Base-by-base conservation (phyloP, 129 eudicot species). In the Lonicera japonica region DNA sequence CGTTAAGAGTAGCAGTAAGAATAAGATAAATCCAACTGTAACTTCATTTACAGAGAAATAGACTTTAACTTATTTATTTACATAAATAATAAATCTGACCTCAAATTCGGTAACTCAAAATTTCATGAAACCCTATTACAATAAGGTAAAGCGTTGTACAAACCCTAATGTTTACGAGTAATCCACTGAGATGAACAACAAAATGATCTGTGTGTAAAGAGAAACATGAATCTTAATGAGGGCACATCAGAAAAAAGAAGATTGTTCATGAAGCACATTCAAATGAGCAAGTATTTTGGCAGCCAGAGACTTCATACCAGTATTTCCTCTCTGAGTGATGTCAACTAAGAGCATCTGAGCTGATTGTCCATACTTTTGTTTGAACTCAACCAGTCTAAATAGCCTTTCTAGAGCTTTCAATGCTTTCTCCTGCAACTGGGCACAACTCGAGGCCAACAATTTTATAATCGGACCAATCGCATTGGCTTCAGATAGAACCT, bases 271-370 rank as follows among this genome's bases (percentile, higher is more conserved):
- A 60, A 86, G 83, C 61, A 81, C 83, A 62, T 82, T 73, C 34
- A 85, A 39, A 68, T 78, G 88, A 64, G 81, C 94, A 55, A 85
- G 82, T 18, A 85, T 65, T 77, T 55, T 75, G 13, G 94, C 94
- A 8, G 88, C 88, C 69, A 73, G 67, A 45, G 94, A 73, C 60
- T 73, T 85, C 14, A 75, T 66, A 34, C 58, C 57, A 66, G 22
- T 75, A 58, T 67, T 79, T 64, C 88, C 88, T 54, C 83, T 64
- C 51, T 81, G 94, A 47, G 85, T 85, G 80, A 85, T 68, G 39
- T 85, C 94, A 62, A 85, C 88, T 72, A 81, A 81, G 8, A 79
- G 76, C 85, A 76, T 75, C 39, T 85, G 87, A 16, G 82, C 86
- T 45, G 62, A 65, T 21, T 25, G 47, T 40, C 85, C 92, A 60